Base-by-base conservation (phyloP, 1,284 basidiomycete species). In the Papiliotrema fonsecae region DNA sequence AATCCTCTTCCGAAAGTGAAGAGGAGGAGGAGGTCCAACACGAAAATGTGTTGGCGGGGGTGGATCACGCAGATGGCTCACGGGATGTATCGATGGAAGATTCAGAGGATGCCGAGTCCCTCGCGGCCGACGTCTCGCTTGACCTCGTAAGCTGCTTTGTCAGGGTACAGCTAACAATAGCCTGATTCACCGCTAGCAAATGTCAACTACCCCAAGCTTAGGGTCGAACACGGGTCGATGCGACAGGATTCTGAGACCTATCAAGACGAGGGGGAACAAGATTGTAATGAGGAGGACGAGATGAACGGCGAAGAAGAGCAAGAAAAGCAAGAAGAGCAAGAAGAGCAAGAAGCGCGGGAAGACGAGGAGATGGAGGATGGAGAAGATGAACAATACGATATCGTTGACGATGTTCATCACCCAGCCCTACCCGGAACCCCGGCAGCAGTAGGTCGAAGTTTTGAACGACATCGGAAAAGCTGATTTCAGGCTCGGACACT, bases 91-190 rank as follows among this genome's bases (percentile, higher is more conserved):
- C 62, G 14, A 47, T 60, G 13, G 52, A 50, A 16, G 60, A 64
- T n/a, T 60, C 59, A 9, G 64, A 67, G 27, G 61, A 58, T 39
- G 46, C 51, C 5, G 66, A 64, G 16, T 59, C 56, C 2, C 38
- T 67, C n/a, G 64, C 65, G 10, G 58, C 57, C 3, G 67, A 72
- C 36, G 28, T 57, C 14, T 62, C 65, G 2, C 56, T 72, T 24
- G 61, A 65, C 40, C 45, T 60, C 14, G 65, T 70, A 35, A 51
- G 65, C 62, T 14, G 6, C 26, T 0, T 26, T 18, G 21, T 4
- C 18, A 34, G 18, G 21, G 14, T 37, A 18, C 6, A n/a, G 25
- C 16, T 21, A n/a, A 13, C n/a, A n/a, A n/a, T n/a, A n/a, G n/a
- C n/a, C n/a, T n/a, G n/a, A n/a, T n/a, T n/a, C n/a, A n/a, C n/a